These are phyloP conservation scores for Penicillium robsamsonii DNA, from an alignment of 495 filamentous ascomycete genomes.

Conservation along the genomic window DNA sequence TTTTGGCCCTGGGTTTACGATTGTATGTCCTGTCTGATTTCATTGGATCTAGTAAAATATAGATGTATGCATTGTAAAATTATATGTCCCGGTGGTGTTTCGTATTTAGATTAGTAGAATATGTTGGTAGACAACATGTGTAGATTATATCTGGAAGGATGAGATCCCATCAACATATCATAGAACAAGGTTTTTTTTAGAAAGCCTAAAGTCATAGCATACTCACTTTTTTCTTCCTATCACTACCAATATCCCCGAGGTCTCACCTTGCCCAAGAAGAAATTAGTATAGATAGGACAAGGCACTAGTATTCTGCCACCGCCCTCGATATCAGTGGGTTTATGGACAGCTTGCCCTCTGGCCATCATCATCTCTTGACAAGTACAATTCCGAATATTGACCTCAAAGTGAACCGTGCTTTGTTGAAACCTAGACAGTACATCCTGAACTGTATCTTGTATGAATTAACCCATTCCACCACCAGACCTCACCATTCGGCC, in stretches of 20 bases:
- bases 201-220: not conserved
- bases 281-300: not conserved
- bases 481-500: not conserved
- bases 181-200: not conserved
- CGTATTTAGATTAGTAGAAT: not conserved
- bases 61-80: not conserved
- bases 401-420: not conserved
- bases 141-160: not conserved
- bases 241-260: not conserved
- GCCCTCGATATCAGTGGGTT: constrained; percentile 13
- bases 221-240: not conserved
- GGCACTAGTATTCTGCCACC: constrained; percentile 25
- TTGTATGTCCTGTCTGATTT: constrained; percentile 16
- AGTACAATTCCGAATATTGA: not conserved
- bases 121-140: not conserved
- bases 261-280: too few species aligned
- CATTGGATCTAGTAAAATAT: constrained; percentile 22
- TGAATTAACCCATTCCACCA: not conserved
- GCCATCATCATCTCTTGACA: constrained; percentile 7
- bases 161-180: not conserved
- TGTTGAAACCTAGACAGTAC: not conserved
- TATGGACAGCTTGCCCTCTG: constrained; percentile 31
- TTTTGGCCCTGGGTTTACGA: constrained; percentile 8
- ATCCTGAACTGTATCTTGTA: not conserved
- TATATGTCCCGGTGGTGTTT: not conserved